Conservation (phyloP, 192 early-diverging fungal genomes). For the Coemansia sp. region DNA sequence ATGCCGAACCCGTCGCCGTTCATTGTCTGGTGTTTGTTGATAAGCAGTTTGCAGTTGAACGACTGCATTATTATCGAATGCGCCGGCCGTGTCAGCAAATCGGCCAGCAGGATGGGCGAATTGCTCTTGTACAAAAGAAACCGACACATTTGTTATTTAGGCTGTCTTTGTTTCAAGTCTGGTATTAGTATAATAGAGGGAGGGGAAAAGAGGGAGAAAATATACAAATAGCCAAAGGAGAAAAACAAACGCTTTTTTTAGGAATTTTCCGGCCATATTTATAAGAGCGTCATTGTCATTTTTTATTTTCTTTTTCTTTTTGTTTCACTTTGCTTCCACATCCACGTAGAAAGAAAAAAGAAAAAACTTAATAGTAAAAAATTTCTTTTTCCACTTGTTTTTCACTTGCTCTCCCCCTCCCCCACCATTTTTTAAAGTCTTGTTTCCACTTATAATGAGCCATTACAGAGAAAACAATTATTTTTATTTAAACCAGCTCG, state of each 20-base stretch:
- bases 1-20: conserved; percentile 85
- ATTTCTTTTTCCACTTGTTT: not conserved
- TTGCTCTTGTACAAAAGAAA: conserved; percentile 79
- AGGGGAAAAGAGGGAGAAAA: not conserved
- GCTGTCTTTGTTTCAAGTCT: not conserved
- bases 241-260: not conserved
- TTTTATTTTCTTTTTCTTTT: not conserved
- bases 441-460: not conserved
- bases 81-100: conserved; percentile 70
- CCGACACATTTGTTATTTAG: conserved; percentile 55
- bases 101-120: conserved; percentile 67
- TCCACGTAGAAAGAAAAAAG: no score
- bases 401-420: not conserved
- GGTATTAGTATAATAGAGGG: not conserved
- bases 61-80: conserved; percentile 84
- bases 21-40: conserved; percentile 63
- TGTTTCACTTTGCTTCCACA: no score
- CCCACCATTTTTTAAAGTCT: not conserved
- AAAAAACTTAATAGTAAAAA: not conserved
- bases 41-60: conserved; percentile 68
- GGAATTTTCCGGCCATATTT: not conserved
- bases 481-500: not conserved
- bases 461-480: not conserved
- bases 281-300: not conserved
- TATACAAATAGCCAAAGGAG: not conserved